Base-by-base conservation (phyloP, 768 basidiomycete genomes). In the Lentinula boryana region DNA sequence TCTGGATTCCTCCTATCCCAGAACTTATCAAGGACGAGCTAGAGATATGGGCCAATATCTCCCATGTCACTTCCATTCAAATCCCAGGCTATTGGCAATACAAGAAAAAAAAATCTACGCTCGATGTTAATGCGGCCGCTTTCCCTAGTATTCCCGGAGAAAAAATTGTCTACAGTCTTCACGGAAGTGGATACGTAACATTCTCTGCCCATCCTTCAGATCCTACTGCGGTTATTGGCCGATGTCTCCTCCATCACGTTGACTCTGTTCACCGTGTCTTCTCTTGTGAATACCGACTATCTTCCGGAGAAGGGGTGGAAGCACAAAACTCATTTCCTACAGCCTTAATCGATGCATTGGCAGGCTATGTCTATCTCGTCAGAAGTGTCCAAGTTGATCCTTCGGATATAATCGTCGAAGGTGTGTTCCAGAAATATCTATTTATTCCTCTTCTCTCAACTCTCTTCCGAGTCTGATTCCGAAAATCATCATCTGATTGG, bases 301-400 rank as follows among this genome's bases (percentile, higher is more conserved):
- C 84, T 40, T 72, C 82, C 6, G 68, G 72, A 12, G 68, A 73
- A 53, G 78, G 83, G 32, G 72, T 73, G 66, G 62, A 68, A 32
- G 70, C 75, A 10, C 72, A 72, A 4, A 76, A 85, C 62, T 81
- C 89, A 7, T 93, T 93, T 75, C 91, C 91, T 0, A 76, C 87
- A 0, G 88, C 88, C n/a, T 76, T 94, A 0, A 72, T 93, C 12
- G 91, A 94, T 67, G 85, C 84, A 3, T 71, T 93, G 8, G 82
- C 87, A 2, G 90, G 86, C 8, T 94, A 92, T 70, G 72, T 79
- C 50, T 87, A 92, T 69, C 84, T 92, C 21, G 76, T 88, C 43
- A 74, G 80, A 51, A 72, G 67, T 8, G 73, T 87, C 32, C 81
- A 83, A 0, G 85, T 89, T 68, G 63, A 75, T 2, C 81, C 89